phyloP scores from a whole-genome alignment of 2,329 filamentous ascomycete genomes.

The Colletotrichum truncatum region DNA sequence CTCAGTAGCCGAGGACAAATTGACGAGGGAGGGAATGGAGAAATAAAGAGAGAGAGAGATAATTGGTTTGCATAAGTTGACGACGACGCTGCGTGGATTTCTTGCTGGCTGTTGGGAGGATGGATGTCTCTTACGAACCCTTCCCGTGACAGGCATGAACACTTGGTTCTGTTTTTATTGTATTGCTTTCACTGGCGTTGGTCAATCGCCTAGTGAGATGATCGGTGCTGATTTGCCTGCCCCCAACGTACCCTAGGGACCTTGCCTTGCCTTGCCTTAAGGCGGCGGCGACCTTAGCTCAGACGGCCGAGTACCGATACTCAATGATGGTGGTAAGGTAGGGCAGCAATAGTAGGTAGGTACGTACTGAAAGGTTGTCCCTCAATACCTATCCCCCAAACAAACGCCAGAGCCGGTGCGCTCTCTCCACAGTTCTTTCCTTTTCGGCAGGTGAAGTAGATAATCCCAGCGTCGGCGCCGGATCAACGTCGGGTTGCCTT shows the following conservation, averaged over 20 bases:
- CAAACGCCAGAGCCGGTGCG: neutral
- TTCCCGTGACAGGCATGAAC: no score
- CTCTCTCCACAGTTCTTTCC: neutral
- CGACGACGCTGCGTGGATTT: neutral
- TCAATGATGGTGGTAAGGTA: neutral
- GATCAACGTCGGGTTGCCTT: constrained; percentile 29
- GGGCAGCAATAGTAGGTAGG: neutral
- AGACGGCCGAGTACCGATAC: constrained; percentile 2
- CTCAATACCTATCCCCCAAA: neutral
- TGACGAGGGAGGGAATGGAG: neutral
- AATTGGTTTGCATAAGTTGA: neutral
- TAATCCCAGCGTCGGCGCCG: constrained; percentile 27
- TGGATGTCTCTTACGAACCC: neutral
- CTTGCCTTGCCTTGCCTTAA: neutral
- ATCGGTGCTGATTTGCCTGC: neutral
- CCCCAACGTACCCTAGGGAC: neutral
- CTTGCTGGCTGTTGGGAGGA: neutral
- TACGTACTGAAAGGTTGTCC: constrained; percentile 8
- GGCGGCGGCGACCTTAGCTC: constrained; percentile 3
- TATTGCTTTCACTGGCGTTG: no score
- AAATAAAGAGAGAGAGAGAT: no score
- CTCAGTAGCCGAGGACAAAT: neutral
- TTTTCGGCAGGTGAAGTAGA: constrained; percentile 24
- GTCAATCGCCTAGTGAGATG: neutral
- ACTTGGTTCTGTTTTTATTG: no score